Evolutionary conservation across 768 basidiomycete species (phyloP).

Genomic region (Kwoniella sp.): DNA sequence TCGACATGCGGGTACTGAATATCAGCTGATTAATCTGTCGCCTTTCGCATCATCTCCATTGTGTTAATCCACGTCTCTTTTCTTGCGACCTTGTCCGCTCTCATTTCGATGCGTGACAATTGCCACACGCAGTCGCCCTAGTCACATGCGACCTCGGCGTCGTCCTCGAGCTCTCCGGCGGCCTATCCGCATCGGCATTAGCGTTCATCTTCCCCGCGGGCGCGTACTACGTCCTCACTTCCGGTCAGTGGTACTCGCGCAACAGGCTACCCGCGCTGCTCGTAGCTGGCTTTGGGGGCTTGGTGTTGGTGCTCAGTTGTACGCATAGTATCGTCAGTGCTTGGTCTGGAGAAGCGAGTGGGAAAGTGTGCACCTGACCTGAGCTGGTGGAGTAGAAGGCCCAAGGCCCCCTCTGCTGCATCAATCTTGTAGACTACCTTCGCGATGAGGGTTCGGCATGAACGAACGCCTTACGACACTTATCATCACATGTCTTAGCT

Average conservation of each 20-base stretch:
- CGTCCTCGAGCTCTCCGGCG: slow-evolving; percentile 97
- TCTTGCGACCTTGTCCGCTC: no score
- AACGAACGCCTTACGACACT: no score
- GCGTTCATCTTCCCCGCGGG: slow-evolving; percentile 70
- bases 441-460: no score
- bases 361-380: not conserved
- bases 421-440: no score
- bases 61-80: no score
- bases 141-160: slow-evolving; percentile 97
- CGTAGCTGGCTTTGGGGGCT: slow-evolving; percentile 72
- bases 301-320: slow-evolving; percentile 78
- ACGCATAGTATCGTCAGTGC: slow-evolving; percentile 75
- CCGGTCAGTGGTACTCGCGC: slow-evolving; percentile 68
- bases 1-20: no score
- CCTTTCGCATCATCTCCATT: not conserved
- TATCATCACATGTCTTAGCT: no score
- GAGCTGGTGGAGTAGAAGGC: no score
- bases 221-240: slow-evolving; percentile 50
- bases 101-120: no score
- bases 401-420: no score
- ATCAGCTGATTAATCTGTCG: slow-evolving; percentile 6
- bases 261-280: slow-evolving; percentile 72
- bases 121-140: slow-evolving; percentile 74
- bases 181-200: slow-evolving; percentile 71
- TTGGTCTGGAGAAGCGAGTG: slow-evolving; percentile 62